Evolutionary conservation across 768 basidiomycete genomes (phyloP).

Genomic region (Suillus placidus): DNA sequence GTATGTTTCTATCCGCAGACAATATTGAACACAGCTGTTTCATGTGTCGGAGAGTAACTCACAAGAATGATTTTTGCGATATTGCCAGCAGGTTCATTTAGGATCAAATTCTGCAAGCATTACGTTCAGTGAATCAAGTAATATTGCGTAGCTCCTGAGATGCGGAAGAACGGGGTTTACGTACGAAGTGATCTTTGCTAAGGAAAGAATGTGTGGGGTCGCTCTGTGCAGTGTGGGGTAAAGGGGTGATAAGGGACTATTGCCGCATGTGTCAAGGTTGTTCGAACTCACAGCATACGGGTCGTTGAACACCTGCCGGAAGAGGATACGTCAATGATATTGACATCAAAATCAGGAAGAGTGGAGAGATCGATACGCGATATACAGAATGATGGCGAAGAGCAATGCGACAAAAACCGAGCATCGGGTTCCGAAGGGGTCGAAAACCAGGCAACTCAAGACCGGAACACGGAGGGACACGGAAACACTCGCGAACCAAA

Average conservation of each 20-base stretch:
- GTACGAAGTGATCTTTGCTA: slow-evolving; percentile 86
- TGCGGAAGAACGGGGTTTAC: slow-evolving; percentile 28
- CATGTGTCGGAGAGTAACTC: slow-evolving; percentile 24
- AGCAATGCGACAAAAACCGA: neutral
- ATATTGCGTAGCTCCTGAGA: slow-evolving; percentile 11
- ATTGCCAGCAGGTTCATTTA: slow-evolving; percentile 83
- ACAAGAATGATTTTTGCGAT: slow-evolving; percentile 72
- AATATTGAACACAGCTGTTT: neutral
- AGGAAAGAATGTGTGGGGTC: slow-evolving; percentile 90
- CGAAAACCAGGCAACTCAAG: neutral
- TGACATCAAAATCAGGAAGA: slow-evolving; percentile 2
- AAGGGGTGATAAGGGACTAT: slow-evolving; percentile 15
- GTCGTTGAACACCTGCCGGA: slow-evolving; percentile 69
- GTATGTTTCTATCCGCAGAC: slow-evolving; percentile 51
- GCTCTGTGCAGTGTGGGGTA: slow-evolving; percentile 45
- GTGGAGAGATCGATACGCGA: neutral
- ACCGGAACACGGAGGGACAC: neutral
- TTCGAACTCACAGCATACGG: slow-evolving; percentile 62
- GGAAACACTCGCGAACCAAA: neutral
- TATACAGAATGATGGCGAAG: neutral
- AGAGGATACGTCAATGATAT: neutral
- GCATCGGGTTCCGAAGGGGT: neutral
- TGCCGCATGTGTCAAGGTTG: slow-evolving; percentile 8
- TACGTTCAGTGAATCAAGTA: neutral
- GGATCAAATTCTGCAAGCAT: slow-evolving; percentile 60